Evolutionary conservation across 768 basidiomycete species (phyloP).

Genomic region (Tricholoma sp.): DNA sequence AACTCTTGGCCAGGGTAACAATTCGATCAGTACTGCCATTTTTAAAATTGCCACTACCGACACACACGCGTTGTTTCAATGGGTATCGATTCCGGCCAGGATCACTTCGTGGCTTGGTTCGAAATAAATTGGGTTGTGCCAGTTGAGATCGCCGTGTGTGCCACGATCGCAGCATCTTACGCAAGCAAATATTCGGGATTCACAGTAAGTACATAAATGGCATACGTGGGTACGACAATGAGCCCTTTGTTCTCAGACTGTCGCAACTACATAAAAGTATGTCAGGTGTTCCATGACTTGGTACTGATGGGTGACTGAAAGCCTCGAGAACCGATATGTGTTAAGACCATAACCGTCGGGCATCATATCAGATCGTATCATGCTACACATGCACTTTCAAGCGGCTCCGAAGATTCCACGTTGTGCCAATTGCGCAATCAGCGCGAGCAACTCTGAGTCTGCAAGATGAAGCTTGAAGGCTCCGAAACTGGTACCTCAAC

Average conservation of each 20-base stretch:
- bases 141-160: slow-evolving; percentile 8
- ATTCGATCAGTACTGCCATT: slow-evolving; percentile 10
- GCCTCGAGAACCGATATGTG: slow-evolving; percentile 3
- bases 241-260: slow-evolving; percentile 6
- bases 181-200: slow-evolving; percentile 10
- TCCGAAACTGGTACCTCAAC: background rate
- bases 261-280: slow-evolving; percentile 8
- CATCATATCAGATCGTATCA: no score
- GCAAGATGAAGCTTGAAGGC: background rate
- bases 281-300: slow-evolving; percentile 9
- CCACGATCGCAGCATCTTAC: slow-evolving; percentile 8
- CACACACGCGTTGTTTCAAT: slow-evolving; percentile 14
- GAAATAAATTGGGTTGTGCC: slow-evolving; percentile 17
- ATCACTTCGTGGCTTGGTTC: slow-evolving; percentile 13
- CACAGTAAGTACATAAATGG: slow-evolving; percentile 10
- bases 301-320: slow-evolving; percentile 4
- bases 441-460: background rate
- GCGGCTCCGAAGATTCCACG: slow-evolving; percentile 25
- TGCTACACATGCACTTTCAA: slow-evolving; percentile 9
- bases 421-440: slow-evolving; percentile 9
- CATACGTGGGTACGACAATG: slow-evolving; percentile 1
- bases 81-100: slow-evolving; percentile 15
- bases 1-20: slow-evolving; percentile 7
- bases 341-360: slow-evolving; percentile 1
- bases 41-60: slow-evolving; percentile 9